phyloP scores from a whole-genome alignment of 257 asterid species.

The Verbascum thapsus region DNA sequence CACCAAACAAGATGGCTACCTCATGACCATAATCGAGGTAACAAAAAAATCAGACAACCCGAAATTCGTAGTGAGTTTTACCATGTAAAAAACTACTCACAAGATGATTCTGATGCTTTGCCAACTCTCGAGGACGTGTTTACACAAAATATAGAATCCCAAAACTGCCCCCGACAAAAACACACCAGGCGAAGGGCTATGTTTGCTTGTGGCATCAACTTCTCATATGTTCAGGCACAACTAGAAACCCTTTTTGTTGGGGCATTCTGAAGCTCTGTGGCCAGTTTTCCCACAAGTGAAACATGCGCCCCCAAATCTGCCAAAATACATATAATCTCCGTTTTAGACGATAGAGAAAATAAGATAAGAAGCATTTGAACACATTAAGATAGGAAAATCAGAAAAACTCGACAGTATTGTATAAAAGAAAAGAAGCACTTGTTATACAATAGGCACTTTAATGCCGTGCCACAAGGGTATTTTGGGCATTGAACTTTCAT shows the following conservation, averaged over 20 bases:
- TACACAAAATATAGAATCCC: constrained; percentile 2
- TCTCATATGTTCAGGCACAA: constrained; percentile 6
- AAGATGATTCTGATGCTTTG: background rate
- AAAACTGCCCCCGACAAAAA: constrained; percentile 14
- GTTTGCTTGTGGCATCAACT: constrained; percentile 6
- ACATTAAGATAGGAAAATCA: too few species aligned
- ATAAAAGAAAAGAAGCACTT: too few species aligned
- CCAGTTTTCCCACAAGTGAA: constrained; percentile 84
- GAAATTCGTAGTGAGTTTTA: constrained; percentile 1
- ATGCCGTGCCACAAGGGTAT: too few species aligned
- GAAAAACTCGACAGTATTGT: too few species aligned
- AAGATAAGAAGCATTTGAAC: background rate
- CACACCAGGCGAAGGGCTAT: constrained; percentile 28
- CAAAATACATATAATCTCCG: background rate
- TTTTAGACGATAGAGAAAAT: background rate
- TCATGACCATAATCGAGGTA: background rate
- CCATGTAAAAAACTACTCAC: background rate
- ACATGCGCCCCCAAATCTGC: constrained; percentile 86
- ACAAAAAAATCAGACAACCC: constrained; percentile 21
- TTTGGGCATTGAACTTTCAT: too few species aligned
- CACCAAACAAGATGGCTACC: constrained; percentile 8
- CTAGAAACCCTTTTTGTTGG: constrained; percentile 57
- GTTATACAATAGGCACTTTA: too few species aligned
- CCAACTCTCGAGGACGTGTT: background rate
- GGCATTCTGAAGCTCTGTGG: constrained; percentile 95